Conservation (phyloP, 768 basidiomycete species). For the Candolleomyces aberdarensis region DNA sequence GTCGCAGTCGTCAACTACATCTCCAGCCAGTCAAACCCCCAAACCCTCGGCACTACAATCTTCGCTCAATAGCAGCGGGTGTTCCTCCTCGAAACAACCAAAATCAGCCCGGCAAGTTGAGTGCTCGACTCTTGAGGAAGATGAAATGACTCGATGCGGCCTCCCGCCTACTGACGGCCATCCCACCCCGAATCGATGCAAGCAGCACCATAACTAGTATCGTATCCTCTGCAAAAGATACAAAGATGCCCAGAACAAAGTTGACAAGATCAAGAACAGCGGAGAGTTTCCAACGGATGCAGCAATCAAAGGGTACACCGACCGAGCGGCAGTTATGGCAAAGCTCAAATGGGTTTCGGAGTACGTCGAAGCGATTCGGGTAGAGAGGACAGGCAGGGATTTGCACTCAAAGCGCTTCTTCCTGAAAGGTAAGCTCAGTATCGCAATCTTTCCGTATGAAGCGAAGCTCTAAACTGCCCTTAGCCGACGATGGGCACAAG, state of each 20-base stretch:
- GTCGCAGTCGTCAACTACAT: not conserved
- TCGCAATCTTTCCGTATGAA: too few species aligned
- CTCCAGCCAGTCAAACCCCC: not conserved
- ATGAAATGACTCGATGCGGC: slow-evolving; percentile 10
- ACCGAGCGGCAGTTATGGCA: not conserved
- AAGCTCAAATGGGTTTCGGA: slow-evolving; percentile 7
- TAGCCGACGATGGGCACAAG: slow-evolving; percentile 28
- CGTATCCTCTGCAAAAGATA: slow-evolving; percentile 7
- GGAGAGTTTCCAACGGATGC: slow-evolving; percentile 2
- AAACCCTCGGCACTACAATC: not conserved
- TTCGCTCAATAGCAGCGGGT: too few species aligned
- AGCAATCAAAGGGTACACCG: slow-evolving; percentile 1
- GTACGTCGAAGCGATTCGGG: slow-evolving; percentile 30
- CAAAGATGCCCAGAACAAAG: slow-evolving; percentile 6
- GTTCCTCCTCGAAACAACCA: not conserved
- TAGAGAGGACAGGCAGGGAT: slow-evolving; percentile 26
- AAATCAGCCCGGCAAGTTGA: not conserved
- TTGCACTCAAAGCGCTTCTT: slow-evolving; percentile 31
- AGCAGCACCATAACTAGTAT: slow-evolving; percentile 7
- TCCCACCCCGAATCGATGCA: slow-evolving; percentile 1
- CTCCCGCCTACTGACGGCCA: slow-evolving; percentile 1
- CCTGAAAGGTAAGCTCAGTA: slow-evolving; percentile 21
- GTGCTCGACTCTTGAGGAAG: slow-evolving; percentile 11
- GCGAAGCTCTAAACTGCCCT: not conserved
- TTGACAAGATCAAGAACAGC: slow-evolving; percentile 8